Percentiles rank a stretch among this genome's conserved stretches.
Evolutionary conservation across 2,329 filamentous ascomycete species (phyloP).

Genomic region (Venturia carpophila): DNA sequence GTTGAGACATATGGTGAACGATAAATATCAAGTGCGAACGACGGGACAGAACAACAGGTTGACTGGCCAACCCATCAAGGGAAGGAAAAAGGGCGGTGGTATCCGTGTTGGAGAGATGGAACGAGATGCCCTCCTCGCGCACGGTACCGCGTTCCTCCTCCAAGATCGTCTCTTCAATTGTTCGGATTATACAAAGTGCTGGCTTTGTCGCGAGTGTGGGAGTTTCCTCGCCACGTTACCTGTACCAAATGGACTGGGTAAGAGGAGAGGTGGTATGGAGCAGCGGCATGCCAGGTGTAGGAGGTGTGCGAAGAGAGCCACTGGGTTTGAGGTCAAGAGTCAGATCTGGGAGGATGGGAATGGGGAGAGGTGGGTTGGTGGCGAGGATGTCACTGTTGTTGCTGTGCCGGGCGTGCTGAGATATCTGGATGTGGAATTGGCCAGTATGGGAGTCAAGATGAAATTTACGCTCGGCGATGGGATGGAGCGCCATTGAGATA

Average conservation of each 20-base stretch:
- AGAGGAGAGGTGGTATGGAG: slow-evolving; percentile 23
- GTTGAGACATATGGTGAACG: slow-evolving; percentile 98
- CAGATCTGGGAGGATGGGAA: slow-evolving; percentile 82
- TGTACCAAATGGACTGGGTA: slow-evolving; percentile 47
- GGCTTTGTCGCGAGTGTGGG: slow-evolving; percentile 83
- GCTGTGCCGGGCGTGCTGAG: slow-evolving; percentile 88
- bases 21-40: slow-evolving; percentile 97
- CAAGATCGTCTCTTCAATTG: slow-evolving; percentile 97
- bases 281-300: slow-evolving; percentile 28
- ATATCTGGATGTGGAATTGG: slow-evolving; percentile 89
- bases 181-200: slow-evolving; percentile 82
- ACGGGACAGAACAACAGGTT: slow-evolving; percentile 85
- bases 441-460: slow-evolving; percentile 92
- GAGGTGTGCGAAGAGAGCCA: slow-evolving; percentile 37
- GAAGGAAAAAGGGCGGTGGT: slow-evolving; percentile 90
- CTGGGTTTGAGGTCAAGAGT: slow-evolving; percentile 51
- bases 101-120: slow-evolving; percentile 99
- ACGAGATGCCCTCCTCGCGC: slow-evolving; percentile 85
- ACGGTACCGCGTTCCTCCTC: slow-evolving; percentile 88
- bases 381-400: slow-evolving; percentile 83
- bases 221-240: slow-evolving; percentile 85
- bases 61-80: slow-evolving; percentile 95
- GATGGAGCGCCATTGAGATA: background rate
- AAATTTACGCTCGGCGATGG: slow-evolving; percentile 65
- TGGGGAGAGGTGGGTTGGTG: slow-evolving; percentile 76